Evolutionary conservation across 768 basidiomycete genomes (phyloP).

Genomic region (Leucocoprinus leucothites): DNA sequence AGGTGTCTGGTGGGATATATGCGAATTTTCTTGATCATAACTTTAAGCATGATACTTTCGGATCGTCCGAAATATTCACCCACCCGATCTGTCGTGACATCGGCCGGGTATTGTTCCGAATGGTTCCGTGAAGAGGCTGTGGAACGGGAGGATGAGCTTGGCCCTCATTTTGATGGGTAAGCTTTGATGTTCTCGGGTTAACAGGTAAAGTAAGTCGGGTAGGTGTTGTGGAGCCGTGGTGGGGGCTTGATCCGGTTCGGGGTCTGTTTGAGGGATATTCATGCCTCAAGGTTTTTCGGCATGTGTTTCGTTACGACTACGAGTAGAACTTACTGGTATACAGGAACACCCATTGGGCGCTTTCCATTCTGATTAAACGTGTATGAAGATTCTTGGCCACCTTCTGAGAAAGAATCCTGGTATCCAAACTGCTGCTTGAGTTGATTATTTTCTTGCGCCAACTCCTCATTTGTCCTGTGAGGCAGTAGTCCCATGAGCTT

Average conservation of each 20-base stretch:
- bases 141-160: neutral
- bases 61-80: neutral
- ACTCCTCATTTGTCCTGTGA: slow-evolving; percentile 45
- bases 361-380: slow-evolving; percentile 60
- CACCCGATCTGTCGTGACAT: slow-evolving; percentile 29
- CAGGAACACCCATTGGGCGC: slow-evolving; percentile 46
- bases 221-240: slow-evolving; percentile 42
- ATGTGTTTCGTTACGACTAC: neutral
- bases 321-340: slow-evolving; percentile 19
- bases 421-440: slow-evolving; percentile 34
- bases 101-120: slow-evolving; percentile 28
- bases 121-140: neutral
- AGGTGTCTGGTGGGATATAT: slow-evolving; percentile 49
- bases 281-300: slow-evolving; percentile 16
- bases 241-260: slow-evolving; percentile 20
- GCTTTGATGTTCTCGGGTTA: slow-evolving; percentile 49
- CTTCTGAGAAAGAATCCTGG: slow-evolving; percentile 21
- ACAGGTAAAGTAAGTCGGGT: slow-evolving; percentile 66
- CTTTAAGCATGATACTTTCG: slow-evolving; percentile 20
- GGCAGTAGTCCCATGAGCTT: slow-evolving; percentile 2
- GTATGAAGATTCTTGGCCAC: slow-evolving; percentile 28
- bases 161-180: slow-evolving; percentile 27
- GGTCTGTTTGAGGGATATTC: slow-evolving; percentile 22
- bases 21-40: slow-evolving; percentile 54
- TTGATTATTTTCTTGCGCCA: slow-evolving; percentile 49